Evolutionary conservation across 495 filamentous ascomycete species (phyloP), one percentile per base, ranked within the genome.

Genomic region (Filosporella fistucella): DNA sequence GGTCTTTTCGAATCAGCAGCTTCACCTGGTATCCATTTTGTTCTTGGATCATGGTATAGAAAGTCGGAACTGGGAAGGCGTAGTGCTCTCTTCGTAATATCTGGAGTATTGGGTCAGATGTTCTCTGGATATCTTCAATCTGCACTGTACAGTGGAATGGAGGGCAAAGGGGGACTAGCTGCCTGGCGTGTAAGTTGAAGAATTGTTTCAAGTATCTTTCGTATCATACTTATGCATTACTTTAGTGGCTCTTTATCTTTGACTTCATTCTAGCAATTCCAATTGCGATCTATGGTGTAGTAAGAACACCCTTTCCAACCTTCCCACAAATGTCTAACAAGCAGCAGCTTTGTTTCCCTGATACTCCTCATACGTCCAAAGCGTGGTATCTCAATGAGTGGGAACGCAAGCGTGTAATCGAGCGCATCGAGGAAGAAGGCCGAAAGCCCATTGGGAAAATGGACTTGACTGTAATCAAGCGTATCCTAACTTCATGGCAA

Each of bases 21-120:
- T 37, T n/a, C n/a, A n/a, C n/a, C n/a, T 6, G 51, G 51, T 28
- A 24, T 39, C 12, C 51, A 54, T 40, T 54, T 42, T 28, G 49
- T 41, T 14, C 28, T 18, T 17, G 45, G 34, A 5, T 48, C 45
- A 9, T 48, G 45, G 45, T 47, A 47, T 68, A 77, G 42, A 68
- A 81, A 63, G 58, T 76, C 55, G 63, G 75, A 67, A 62, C 75
- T 64, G 61, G 81, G 60, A 47, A 83, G 80, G 50, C 65, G 81
- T 13, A 75, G 75, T n/a, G 81, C 77, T 44, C 81, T 85, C 25
- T 82, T 84, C 59, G 76, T 81, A 32, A 73, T 74, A 0, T 73
- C 65, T 42, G 69, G 76, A 23, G 67, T 69, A 14, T 68, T 81
- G 49, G 72, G 37, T 0, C 68, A 68, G 1, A 39, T 39, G 36